Conservation (phyloP, 2,329 filamentous ascomycete genomes). For the Stagonosporopsis cucurbitacearum region DNA sequence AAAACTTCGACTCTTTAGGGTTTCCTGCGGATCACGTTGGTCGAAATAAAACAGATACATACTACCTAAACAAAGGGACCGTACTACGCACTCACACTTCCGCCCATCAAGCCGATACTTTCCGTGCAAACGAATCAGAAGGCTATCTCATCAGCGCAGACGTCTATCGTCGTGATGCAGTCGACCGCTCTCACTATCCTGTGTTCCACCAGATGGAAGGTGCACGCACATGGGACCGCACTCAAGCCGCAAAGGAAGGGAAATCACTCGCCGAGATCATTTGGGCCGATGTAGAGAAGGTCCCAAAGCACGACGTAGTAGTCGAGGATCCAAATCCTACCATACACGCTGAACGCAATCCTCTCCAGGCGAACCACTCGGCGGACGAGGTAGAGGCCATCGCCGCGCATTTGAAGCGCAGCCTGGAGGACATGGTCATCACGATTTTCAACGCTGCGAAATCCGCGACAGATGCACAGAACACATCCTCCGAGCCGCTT, state of each 20-base stretch:
- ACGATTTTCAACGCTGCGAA: slow-evolving; percentile 84
- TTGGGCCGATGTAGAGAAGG: slow-evolving; percentile 69
- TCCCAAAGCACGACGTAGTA: slow-evolving; percentile 75
- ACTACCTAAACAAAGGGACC: slow-evolving; percentile 86
- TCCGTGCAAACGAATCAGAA: slow-evolving; percentile 72
- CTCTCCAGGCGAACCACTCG: slow-evolving; percentile 78
- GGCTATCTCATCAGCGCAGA: slow-evolving; percentile 94
- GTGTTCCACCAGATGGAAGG: slow-evolving; percentile 99
- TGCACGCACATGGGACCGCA: slow-evolving; percentile 84
- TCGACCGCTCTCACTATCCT: slow-evolving; percentile 94
- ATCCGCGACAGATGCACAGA: slow-evolving; percentile 57
- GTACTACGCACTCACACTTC: slow-evolving; percentile 93
- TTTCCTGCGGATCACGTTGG: slow-evolving; percentile 90
- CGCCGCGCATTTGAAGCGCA: slow-evolving; percentile 83
- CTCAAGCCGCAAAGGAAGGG: slow-evolving; percentile 56
- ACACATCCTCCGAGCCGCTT: slow-evolving; percentile 66
- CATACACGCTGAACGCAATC: slow-evolving; percentile 79
- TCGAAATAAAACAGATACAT: slow-evolving; percentile 86
- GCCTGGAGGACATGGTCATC: slow-evolving; percentile 86
- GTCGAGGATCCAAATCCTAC: slow-evolving; percentile 86
- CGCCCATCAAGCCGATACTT: slow-evolving; percentile 86
- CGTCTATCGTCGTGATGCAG: slow-evolving; percentile 92
- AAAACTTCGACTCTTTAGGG: slow-evolving; percentile 97
- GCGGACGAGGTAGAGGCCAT: slow-evolving; percentile 82
- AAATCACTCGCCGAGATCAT: slow-evolving; percentile 66